These are phyloP conservation scores for Aspergillus nidulans DNA, from an alignment of 495 filamentous ascomycete genomes.

Conservation along the genomic window DNA sequence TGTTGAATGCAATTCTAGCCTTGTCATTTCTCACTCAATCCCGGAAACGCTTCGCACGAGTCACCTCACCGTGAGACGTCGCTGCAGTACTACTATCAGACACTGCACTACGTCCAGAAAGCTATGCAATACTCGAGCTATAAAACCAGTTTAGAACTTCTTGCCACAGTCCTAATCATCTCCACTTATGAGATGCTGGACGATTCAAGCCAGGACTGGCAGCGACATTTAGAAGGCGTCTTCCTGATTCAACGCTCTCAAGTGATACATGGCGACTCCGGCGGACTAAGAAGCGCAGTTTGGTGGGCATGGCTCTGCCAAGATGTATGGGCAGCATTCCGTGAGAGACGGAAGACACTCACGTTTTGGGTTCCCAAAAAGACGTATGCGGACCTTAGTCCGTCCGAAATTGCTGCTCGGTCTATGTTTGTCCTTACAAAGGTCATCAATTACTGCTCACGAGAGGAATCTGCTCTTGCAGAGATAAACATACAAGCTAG, in stretches of 20 bases:
- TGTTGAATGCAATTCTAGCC: background rate
- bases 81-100: constrained; percentile 3
- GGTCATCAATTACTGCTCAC: constrained; percentile 5
- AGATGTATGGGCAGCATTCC: constrained; percentile 1
- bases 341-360: constrained; percentile 1
- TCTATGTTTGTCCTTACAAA: background rate
- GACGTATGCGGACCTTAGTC: background rate
- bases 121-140: constrained; percentile 2
- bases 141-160: constrained; percentile 1
- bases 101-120: constrained; percentile 3
- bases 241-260: background rate
- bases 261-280: background rate
- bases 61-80: background rate
- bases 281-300: background rate
- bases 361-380: constrained; percentile 5
- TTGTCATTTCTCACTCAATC: background rate
- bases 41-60: background rate
- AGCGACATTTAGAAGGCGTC: constrained; percentile 1
- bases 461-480: background rate
- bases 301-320: constrained; percentile 5
- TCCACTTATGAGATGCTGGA: constrained; percentile 4
- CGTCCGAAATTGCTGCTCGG: background rate
- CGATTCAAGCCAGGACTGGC: constrained; percentile 3
- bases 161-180: background rate
- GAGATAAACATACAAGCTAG: constrained; percentile 3